These are phyloP conservation scores for Mycena maculata DNA, from an alignment of 768 basidiomycete species.

Conservation along the genomic window DNA sequence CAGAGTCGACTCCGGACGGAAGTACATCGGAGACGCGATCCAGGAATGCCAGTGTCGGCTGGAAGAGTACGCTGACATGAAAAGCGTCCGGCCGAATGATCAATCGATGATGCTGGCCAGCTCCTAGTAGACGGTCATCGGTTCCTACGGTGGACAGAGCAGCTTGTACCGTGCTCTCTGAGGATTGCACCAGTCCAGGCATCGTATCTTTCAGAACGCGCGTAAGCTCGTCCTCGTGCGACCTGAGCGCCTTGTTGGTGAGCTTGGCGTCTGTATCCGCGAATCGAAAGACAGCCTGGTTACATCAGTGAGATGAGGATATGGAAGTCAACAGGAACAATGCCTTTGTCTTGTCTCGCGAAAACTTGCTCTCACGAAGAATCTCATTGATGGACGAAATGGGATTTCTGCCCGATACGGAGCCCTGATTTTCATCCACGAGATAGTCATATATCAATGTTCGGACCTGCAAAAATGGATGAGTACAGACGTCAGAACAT, in stretches of 20 bases:
- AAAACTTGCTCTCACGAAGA: conserved; percentile 83
- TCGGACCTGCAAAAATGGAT: conserved; percentile 68
- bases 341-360: conserved; percentile 82
- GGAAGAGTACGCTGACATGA: conserved; percentile 94
- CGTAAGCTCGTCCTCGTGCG: conserved; percentile 87
- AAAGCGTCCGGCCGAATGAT: conserved; percentile 93
- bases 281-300: conserved; percentile 89
- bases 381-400: conserved; percentile 95
- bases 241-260: conserved; percentile 72
- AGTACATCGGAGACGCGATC: conserved; percentile 76
- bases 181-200: conserved; percentile 87
- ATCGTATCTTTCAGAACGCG: conserved; percentile 89
- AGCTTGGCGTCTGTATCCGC: conserved; percentile 87
- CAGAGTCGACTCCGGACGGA: conserved; percentile 76
- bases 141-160: conserved; percentile 69
- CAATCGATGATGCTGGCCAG: conserved; percentile 84
- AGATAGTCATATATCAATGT: conserved; percentile 89
- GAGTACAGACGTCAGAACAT: background rate
- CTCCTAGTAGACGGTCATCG: conserved; percentile 80
- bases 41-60: conserved; percentile 90
- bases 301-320: background rate
- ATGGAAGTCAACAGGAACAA: conserved; percentile 37
- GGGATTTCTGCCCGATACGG: conserved; percentile 83
- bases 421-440: conserved; percentile 89
- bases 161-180: conserved; percentile 72